Evolutionary conservation across 768 basidiomycete species (phyloP).

Genomic region (Rhodocollybia butyracea): DNA sequence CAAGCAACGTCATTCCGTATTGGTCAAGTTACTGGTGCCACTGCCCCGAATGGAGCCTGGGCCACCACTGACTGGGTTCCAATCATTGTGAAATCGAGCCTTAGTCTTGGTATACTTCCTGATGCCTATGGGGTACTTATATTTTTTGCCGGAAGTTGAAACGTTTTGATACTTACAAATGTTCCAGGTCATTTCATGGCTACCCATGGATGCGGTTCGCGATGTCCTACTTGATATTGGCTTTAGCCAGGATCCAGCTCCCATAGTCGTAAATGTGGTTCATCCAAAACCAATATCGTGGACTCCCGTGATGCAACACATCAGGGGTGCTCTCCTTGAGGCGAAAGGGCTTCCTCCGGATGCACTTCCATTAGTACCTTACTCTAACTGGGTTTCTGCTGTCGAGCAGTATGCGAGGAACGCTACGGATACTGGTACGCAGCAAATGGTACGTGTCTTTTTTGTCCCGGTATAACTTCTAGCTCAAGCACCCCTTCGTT

Average conservation of each 20-base stretch:
- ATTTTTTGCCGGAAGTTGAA: neutral
- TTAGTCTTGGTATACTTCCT: conserved; percentile 10
- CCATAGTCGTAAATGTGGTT: neutral
- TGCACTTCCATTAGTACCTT: neutral
- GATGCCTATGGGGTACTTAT: neutral
- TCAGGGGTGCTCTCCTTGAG: neutral
- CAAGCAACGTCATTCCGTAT: conserved; percentile 28
- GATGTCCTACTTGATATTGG: neutral
- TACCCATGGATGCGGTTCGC: neutral
- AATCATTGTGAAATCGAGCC: conserved; percentile 33
- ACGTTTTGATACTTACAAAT: too few relatives aligned
- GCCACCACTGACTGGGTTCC: conserved; percentile 37
- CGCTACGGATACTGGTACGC: neutral
- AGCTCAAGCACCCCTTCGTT: neutral
- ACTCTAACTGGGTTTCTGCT: neutral
- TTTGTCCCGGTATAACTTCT: neutral
- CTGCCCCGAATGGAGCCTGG: conserved; percentile 33
- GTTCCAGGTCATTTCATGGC: too few relatives aligned
- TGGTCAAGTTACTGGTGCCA: conserved; percentile 37
- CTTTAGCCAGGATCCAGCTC: neutral
- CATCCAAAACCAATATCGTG: neutral
- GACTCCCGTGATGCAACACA: neutral
- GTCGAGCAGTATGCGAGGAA: neutral
- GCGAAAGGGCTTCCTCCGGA: too few relatives aligned
- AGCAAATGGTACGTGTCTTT: neutral